A percentile compares a stretch with the other conserved stretches of the same genome.
phyloP scores from a whole-genome alignment of 2,329 filamentous ascomycete genomes.

The Coniella lustricola region DNA sequence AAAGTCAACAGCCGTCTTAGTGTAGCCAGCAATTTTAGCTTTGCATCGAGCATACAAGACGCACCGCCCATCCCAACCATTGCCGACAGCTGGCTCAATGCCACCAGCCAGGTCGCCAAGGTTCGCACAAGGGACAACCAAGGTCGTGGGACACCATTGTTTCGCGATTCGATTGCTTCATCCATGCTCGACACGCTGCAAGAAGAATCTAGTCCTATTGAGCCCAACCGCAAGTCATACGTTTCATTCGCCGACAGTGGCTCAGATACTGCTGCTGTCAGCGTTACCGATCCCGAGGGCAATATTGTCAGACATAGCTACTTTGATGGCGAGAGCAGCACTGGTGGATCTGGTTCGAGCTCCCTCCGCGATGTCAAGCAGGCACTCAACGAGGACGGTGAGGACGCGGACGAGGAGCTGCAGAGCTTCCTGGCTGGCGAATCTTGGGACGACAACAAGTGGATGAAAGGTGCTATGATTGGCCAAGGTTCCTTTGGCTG shows the following conservation, averaged over 20 bases:
- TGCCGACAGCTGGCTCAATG: conserved; percentile 82
- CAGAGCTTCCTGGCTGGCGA: conserved; percentile 86
- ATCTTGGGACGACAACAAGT: conserved; percentile 94
- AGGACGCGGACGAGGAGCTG: conserved; percentile 84
- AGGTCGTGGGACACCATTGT: conserved; percentile 49
- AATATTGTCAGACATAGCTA: conserved; percentile 68
- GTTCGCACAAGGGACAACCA: conserved; percentile 34
- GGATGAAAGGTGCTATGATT: conserved; percentile 98
- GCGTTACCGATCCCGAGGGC: conserved; percentile 70
- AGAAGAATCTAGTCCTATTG: conserved; percentile 74
- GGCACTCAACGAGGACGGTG: conserved; percentile 81
- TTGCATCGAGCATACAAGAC: conserved; percentile 85
- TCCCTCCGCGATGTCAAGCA: conserved; percentile 80
- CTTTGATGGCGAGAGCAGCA: conserved; percentile 70
- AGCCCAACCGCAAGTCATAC: conserved; percentile 90
- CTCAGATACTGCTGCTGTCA: conserved; percentile 63
- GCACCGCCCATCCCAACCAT: conserved; percentile 94
- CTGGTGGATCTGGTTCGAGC: conserved; percentile 50
- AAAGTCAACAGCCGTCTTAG: conserved; percentile 89
- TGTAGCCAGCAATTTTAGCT: conserved; percentile 88
- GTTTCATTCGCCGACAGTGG: conserved; percentile 77
- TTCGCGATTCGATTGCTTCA: conserved; percentile 81
- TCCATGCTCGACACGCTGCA: conserved; percentile 84
- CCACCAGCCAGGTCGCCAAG: conserved; percentile 47
- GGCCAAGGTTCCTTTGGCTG: conserved; percentile 95